Evolutionary conservation across 2,329 filamentous ascomycete genomes (phyloP).

Genomic region (Pestalotiopsis sp.): DNA sequence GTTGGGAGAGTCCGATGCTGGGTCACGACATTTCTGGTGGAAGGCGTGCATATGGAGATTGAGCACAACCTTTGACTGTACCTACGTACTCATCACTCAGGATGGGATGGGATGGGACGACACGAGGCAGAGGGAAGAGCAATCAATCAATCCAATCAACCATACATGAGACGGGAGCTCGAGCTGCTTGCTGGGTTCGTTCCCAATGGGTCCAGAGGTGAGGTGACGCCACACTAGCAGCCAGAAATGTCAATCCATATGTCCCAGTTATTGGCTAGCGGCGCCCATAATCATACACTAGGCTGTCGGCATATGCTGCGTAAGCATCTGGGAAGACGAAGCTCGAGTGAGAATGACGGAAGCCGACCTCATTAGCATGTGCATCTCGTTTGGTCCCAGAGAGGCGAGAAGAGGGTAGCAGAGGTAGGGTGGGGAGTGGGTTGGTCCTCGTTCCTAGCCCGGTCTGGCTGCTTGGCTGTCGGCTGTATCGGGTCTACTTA

Average conservation of each 20-base stretch:
- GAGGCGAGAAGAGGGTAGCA: too few species aligned
- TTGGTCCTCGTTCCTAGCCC: neutral
- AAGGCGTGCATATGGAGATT: neutral
- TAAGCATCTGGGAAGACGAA: neutral
- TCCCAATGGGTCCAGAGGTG: neutral
- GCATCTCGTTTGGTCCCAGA: neutral
- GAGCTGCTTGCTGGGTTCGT: neutral
- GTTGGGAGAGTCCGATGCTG: neutral
- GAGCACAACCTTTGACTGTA: neutral
- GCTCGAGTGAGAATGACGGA: neutral
- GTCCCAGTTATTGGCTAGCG: neutral
- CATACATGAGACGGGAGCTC: neutral
- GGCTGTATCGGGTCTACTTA: neutral
- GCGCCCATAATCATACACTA: neutral
- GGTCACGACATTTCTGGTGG: constrained; percentile 2
- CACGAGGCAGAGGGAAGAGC: neutral
- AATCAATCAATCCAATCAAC: neutral
- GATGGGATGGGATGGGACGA: neutral
- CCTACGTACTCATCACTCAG: neutral
- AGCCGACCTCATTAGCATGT: neutral
- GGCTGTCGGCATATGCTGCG: neutral
- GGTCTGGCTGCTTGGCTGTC: neutral
- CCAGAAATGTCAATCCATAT: neutral
- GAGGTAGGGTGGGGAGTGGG: neutral
- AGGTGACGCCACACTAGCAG: neutral